These are phyloP conservation scores for Prunus yedoensis DNA, from an alignment of 331 rosid genomes.

Conservation along the genomic window DNA sequence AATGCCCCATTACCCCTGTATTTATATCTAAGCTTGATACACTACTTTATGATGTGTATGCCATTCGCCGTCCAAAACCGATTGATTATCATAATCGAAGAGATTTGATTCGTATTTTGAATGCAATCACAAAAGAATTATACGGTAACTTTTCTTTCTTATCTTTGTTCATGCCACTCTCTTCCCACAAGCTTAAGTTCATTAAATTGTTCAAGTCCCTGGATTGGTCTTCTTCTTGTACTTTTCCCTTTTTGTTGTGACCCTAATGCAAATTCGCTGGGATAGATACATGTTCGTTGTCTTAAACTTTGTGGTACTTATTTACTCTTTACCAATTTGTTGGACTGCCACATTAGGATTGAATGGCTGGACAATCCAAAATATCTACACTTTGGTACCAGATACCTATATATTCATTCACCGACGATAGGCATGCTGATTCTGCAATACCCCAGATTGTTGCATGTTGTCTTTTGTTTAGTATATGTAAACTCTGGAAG, in stretches of 20 bases:
- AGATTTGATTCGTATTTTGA: slow-evolving; percentile 19
- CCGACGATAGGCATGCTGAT: neutral
- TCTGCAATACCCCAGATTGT: neutral
- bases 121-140: slow-evolving; percentile 7
- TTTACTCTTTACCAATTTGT: neutral
- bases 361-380: neutral
- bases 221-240: neutral
- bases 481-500: neutral
- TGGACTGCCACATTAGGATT: neutral
- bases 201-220: too few relatives aligned
- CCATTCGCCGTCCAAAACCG: slow-evolving; percentile 3
- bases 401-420: neutral
- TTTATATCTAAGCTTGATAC: slow-evolving; percentile 8
- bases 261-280: neutral
- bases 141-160: slow-evolving; percentile 4
- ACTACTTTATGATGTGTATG: neutral
- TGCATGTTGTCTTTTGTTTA: neutral
- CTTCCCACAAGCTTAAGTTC: neutral
- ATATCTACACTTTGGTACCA: neutral
- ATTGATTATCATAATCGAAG: slow-evolving; percentile 11
- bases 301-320: neutral
- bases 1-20: neutral
- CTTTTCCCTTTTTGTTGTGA: neutral
- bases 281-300: neutral
- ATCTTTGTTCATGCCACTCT: neutral